phyloP scores from a whole-genome alignment of 805 yeast species.

The Ogataea thermomethanolica region DNA sequence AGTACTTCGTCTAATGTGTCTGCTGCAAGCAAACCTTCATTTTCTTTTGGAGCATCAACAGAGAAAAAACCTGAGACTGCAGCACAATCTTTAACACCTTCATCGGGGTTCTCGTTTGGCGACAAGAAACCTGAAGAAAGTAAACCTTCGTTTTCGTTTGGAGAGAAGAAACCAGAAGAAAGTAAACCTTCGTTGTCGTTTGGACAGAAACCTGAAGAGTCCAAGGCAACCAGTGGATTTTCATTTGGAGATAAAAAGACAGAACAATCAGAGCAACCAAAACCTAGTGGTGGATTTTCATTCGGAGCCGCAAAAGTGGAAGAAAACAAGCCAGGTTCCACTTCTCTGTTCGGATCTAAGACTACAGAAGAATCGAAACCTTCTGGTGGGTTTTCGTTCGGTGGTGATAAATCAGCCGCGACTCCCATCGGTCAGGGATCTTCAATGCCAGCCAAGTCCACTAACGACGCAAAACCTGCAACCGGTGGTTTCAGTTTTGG shows the following conservation, averaged over 20 bases:
- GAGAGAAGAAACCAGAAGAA: not conserved
- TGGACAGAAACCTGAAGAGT: constrained; percentile 4
- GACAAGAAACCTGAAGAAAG: not conserved
- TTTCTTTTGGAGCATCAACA: constrained; percentile 2
- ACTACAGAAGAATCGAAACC: not conserved
- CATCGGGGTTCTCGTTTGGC: no score
- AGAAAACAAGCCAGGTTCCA: constrained; percentile 2
- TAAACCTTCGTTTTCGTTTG: constrained; percentile 1
- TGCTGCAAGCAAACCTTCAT: constrained; percentile 10
- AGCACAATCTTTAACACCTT: no score
- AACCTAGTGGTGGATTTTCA: constrained; percentile 12
- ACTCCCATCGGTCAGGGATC: constrained; percentile 1
- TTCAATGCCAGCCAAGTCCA: not conserved
- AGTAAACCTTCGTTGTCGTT: constrained; percentile 6
- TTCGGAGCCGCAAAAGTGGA: constrained; percentile 11
- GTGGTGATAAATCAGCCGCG: constrained; percentile 3
- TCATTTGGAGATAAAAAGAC: constrained; percentile 3
- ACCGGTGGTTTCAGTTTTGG: constrained; percentile 10
- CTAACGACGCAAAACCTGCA: not conserved
- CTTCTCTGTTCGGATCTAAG: not conserved
- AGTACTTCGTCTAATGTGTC: not conserved
- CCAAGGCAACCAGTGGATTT: not conserved
- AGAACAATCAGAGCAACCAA: constrained; percentile 3
- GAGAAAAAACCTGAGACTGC: not conserved
- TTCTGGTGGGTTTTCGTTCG: constrained; percentile 10